phyloP scores from a whole-genome alignment of 352 stramenopile genomes.

The Phytophthora aleatoria region DNA sequence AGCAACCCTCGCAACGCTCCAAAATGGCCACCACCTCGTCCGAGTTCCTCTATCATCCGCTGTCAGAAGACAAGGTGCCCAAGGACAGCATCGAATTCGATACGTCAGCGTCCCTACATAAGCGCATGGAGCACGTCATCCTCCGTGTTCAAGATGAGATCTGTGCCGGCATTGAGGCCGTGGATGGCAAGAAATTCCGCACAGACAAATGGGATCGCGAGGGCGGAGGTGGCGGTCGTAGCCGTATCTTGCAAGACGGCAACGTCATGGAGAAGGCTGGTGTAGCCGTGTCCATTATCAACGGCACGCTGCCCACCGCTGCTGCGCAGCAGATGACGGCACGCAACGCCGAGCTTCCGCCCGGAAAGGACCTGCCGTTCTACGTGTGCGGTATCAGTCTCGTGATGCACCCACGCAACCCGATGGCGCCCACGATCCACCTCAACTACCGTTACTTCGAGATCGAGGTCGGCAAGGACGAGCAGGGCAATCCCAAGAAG shows the following conservation, averaged over 20 bases:
- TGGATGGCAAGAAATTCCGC: conserved; percentile 95
- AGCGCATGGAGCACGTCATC: conserved; percentile 86
- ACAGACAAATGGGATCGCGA: conserved; percentile 95
- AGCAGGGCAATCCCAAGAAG: conserved; percentile 60
- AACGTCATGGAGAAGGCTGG: conserved; percentile 98
- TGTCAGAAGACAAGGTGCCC: conserved; percentile 70
- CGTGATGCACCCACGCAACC: conserved; percentile 97
- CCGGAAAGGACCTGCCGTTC: conserved; percentile 89
- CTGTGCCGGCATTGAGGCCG: conserved; percentile 82
- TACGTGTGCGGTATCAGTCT: conserved; percentile 96
- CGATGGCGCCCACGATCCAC: conserved; percentile 96
- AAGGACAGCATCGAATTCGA: conserved; percentile 81
- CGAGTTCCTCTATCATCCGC: conserved; percentile 67
- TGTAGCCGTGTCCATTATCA: conserved; percentile 97
- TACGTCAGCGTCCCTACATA: conserved; percentile 59
- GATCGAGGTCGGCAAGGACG: conserved; percentile 88
- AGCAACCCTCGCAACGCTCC: not conserved
- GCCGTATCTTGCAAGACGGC: conserved; percentile 92
- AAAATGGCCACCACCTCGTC: conserved; percentile 31
- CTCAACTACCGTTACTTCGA: conserved; percentile 99
- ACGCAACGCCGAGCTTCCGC: conserved; percentile 33
- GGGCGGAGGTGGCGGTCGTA: conserved; percentile 94
- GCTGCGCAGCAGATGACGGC: conserved; percentile 87
- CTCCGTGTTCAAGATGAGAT: conserved; percentile 88
- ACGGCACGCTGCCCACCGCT: conserved; percentile 93